These are phyloP conservation scores for Aspergillus pseudoglaucus DNA, from an alignment of 2,329 filamentous ascomycete species.

Conservation along the genomic window DNA sequence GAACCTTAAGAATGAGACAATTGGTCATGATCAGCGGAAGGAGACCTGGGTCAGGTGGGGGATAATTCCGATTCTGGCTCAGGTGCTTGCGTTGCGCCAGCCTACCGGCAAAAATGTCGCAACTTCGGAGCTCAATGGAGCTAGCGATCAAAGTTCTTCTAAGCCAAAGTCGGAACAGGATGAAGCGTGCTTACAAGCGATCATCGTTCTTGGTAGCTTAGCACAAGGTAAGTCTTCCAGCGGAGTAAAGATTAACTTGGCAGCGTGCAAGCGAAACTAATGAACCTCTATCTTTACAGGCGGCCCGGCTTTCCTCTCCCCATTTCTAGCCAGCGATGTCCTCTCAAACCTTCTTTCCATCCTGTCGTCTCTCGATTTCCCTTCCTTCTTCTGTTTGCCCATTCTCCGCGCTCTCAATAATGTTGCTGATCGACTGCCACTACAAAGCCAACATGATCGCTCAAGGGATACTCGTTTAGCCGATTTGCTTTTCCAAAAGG, in stretches of 20 bases:
- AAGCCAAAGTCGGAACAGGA: slow-evolving; percentile 55
- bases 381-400: slow-evolving; percentile 62
- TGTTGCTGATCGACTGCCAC: slow-evolving; percentile 58
- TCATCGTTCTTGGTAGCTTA: slow-evolving; percentile 77
- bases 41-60: slow-evolving; percentile 68
- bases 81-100: slow-evolving; percentile 42
- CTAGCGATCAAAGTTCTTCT: slow-evolving; percentile 19
- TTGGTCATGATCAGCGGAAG: slow-evolving; percentile 84
- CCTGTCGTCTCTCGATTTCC: slow-evolving; percentile 59
- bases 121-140: slow-evolving; percentile 23
- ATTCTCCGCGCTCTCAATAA: slow-evolving; percentile 69
- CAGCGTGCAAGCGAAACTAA: not conserved
- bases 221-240: slow-evolving; percentile 59
- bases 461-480: slow-evolving; percentile 49
- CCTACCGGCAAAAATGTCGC: slow-evolving; percentile 26
- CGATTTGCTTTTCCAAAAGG: slow-evolving; percentile 57
- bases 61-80: slow-evolving; percentile 50
- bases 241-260: not conserved
- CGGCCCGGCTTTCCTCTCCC: slow-evolving; percentile 69
- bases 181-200: slow-evolving; percentile 65
- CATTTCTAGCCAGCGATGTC: slow-evolving; percentile 62
- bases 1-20: slow-evolving; percentile 77
- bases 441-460: slow-evolving; percentile 49
- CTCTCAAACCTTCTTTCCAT: slow-evolving; percentile 65
- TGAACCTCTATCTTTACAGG: slow-evolving; percentile 44